Evolutionary conservation across 208 protist species (phyloP).

Genomic region (Giardia duodenalis): DNA sequence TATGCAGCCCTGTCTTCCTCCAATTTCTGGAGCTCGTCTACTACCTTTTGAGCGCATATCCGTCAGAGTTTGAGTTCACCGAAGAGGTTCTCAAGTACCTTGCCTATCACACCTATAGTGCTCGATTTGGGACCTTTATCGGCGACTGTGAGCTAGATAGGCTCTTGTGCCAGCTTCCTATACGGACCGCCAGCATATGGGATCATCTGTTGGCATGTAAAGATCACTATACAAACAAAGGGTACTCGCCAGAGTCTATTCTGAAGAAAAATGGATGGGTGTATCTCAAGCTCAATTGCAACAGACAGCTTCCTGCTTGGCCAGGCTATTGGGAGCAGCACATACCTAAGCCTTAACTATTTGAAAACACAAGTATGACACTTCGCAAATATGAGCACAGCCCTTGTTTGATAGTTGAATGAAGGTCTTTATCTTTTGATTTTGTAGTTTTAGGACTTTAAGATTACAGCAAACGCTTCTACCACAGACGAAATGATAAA

Average conservation of each 20-base stretch:
- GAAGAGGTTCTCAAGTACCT: slow-evolving; percentile 45
- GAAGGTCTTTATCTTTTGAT: no score
- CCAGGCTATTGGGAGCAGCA: background rate
- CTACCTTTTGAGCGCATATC: slow-evolving; percentile 44
- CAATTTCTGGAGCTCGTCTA: slow-evolving; percentile 54
- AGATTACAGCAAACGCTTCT: no score
- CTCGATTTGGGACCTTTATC: background rate
- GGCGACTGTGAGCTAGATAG: background rate
- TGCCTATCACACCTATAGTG: background rate
- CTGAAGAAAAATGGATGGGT: background rate
- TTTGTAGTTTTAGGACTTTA: no score
- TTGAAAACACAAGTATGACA: no score
- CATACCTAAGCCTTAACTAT: no score
- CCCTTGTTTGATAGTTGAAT: no score
- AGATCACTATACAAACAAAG: background rate
- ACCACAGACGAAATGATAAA: no score
- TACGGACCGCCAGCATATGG: background rate
- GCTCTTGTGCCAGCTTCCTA: background rate
- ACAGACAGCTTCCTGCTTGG: background rate
- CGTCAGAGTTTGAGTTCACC: slow-evolving; percentile 52
- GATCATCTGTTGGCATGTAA: background rate
- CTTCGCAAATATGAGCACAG: no score
- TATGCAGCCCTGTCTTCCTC: slow-evolving; percentile 49
- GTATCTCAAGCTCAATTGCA: background rate
- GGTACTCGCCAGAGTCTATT: background rate